These are phyloP conservation scores for Mycogone perniciosa DNA, from an alignment of 2,329 filamentous ascomycete genomes.

Conservation along the genomic window DNA sequence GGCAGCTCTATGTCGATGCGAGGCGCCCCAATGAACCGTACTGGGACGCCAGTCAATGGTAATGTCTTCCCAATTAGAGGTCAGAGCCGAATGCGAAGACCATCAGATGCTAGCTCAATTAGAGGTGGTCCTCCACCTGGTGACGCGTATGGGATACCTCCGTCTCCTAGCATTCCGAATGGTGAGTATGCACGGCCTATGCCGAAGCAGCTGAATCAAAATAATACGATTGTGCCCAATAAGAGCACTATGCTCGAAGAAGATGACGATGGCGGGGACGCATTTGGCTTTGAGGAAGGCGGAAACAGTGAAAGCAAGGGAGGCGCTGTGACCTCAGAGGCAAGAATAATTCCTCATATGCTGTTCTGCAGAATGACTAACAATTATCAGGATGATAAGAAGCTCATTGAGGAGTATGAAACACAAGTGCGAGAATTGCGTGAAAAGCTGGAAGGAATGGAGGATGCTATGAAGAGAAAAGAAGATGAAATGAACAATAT, in stretches of 20 bases:
- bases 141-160: slow-evolving; percentile 48
- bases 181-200: slow-evolving; percentile 69
- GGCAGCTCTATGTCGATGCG: slow-evolving; percentile 64
- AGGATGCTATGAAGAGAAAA: slow-evolving; percentile 62
- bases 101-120: slow-evolving; percentile 58
- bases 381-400: slow-evolving; percentile 54
- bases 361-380: slow-evolving; percentile 13
- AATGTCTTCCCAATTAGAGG: slow-evolving; percentile 43
- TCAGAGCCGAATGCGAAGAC: slow-evolving; percentile 48
- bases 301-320: slow-evolving; percentile 26
- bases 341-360: slow-evolving; percentile 21
- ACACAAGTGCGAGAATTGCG: slow-evolving; percentile 68
- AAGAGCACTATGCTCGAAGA: slow-evolving; percentile 98
- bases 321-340: slow-evolving; percentile 31
- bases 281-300: slow-evolving; percentile 43
- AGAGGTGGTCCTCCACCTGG: slow-evolving; percentile 37
- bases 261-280: slow-evolving; percentile 67
- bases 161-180: slow-evolving; percentile 51
- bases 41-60: slow-evolving; percentile 58
- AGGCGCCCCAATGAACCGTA: slow-evolving; percentile 49
- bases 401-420: slow-evolving; percentile 72
- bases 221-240: slow-evolving; percentile 93
- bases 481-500: slow-evolving; percentile 61
- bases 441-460: slow-evolving; percentile 65
- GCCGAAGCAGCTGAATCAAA: slow-evolving; percentile 79